Conservation (phyloP, 345 rosid species). For the Hibiscus tridactylites region DNA sequence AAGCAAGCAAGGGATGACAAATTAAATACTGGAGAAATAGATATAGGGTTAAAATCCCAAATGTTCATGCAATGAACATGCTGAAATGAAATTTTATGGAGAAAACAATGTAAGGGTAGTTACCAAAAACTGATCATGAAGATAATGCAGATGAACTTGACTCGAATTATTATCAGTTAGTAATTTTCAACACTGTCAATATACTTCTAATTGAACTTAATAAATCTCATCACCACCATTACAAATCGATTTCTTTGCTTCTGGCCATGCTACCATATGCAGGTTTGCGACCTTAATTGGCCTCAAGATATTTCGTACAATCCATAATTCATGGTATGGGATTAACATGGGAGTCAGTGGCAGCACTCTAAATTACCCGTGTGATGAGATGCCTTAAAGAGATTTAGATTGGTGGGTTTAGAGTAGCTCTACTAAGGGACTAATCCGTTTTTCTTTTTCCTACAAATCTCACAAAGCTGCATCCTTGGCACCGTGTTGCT, state of each 20-base stretch:
- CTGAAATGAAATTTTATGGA: neutral
- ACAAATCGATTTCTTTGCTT: too few species aligned
- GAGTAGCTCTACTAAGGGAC: too few species aligned
- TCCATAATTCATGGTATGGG: neutral
- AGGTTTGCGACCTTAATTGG: neutral
- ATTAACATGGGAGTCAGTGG: too few species aligned
- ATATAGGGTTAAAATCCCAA: neutral
- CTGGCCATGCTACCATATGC: neutral
- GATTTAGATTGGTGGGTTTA: too few species aligned
- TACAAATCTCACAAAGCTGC: too few species aligned
- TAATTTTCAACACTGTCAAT: neutral
- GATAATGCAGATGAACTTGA: neutral
- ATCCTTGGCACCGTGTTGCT: neutral
- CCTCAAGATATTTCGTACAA: neutral
- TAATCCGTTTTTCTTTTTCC: too few species aligned
- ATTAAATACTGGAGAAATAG: neutral
- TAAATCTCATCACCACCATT: too few species aligned
- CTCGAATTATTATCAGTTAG: neutral
- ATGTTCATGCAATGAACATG: neutral
- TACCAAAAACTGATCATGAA: neutral
- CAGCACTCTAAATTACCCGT: too few species aligned
- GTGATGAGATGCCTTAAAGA: too few species aligned
- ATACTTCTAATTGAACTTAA: neutral
- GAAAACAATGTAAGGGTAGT: neutral
- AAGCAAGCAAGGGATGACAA: constrained; percentile 1